phyloP scores from a whole-genome alignment of 2,329 filamentous ascomycete genomes.

The Cadophora gregata region DNA sequence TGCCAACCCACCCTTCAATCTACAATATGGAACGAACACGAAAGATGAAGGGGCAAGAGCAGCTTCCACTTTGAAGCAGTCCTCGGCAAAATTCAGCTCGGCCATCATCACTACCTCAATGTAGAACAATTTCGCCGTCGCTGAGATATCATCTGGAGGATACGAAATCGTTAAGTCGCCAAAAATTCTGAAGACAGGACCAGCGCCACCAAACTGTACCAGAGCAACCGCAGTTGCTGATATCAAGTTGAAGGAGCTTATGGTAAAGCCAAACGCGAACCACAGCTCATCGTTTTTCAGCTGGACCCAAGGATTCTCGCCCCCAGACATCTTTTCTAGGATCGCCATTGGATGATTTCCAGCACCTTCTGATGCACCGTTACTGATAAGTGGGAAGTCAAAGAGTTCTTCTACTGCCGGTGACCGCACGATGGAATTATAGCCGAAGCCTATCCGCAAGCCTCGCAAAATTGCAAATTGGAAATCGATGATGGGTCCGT shows the following conservation, averaged over 20 bases:
- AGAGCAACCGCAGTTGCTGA: conserved; percentile 46
- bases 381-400: conserved; percentile 45
- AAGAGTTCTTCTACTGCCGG: conserved; percentile 43
- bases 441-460: conserved; percentile 49
- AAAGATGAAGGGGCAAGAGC: conserved; percentile 50
- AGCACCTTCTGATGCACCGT: conserved; percentile 4
- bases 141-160: conserved; percentile 39
- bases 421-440: conserved; percentile 45
- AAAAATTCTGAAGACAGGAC: conserved; percentile 47
- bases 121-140: conserved; percentile 42
- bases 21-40: conserved; percentile 49
- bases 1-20: conserved; percentile 51
- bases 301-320: background rate
- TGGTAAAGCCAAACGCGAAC: conserved; percentile 48
- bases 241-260: conserved; percentile 49
- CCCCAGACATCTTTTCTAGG: conserved; percentile 8
- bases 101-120: conserved; percentile 48
- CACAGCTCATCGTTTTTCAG: conserved; percentile 44
- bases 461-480: conserved; percentile 48
- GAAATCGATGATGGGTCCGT: conserved; percentile 48
- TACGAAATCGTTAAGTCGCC: conserved; percentile 41
- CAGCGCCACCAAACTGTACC: conserved; percentile 41
- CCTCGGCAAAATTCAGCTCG: conserved; percentile 46
- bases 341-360: conserved; percentile 23
- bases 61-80: conserved; percentile 47